These are phyloP conservation scores for Metrosideros polymorpha DNA, from an alignment of 441 rosid species.

Conservation along the genomic window DNA sequence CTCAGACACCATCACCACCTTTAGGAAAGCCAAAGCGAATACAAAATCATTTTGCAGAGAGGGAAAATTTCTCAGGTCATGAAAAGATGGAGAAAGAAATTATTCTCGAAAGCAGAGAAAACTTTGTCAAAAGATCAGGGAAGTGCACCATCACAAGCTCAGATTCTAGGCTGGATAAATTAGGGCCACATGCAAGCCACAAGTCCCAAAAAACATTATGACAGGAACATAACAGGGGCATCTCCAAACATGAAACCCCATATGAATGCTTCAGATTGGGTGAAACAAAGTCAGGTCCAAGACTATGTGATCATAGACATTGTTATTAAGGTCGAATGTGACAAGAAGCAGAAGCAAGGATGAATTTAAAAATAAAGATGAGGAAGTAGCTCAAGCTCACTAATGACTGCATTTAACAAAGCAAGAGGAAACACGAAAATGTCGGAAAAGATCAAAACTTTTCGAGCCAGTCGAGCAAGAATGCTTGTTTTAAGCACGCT, in stretches of 20 bases:
- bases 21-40: not conserved
- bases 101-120: not conserved
- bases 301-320: not conserved
- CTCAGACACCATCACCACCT: not conserved
- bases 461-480: not conserved
- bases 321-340: not conserved
- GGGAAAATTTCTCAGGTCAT: not conserved
- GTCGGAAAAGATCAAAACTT: not conserved
- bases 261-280: not conserved
- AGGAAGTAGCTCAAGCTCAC: not conserved
- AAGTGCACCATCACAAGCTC: not conserved
- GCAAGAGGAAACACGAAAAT: not conserved
- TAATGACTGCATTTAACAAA: not conserved
- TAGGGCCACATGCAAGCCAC: not conserved
- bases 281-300: not conserved
- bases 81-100: not conserved
- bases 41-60: not conserved
- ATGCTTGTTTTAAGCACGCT: not conserved
- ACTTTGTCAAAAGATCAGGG: not conserved
- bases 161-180: not conserved
- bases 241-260: not conserved
- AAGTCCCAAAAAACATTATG: not conserved
- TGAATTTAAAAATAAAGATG: not conserved
- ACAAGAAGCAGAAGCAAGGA: not conserved
- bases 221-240: not conserved